Conservation (phyloP, 805 yeast species). For the Sporopachydermia lactativora region DNA sequence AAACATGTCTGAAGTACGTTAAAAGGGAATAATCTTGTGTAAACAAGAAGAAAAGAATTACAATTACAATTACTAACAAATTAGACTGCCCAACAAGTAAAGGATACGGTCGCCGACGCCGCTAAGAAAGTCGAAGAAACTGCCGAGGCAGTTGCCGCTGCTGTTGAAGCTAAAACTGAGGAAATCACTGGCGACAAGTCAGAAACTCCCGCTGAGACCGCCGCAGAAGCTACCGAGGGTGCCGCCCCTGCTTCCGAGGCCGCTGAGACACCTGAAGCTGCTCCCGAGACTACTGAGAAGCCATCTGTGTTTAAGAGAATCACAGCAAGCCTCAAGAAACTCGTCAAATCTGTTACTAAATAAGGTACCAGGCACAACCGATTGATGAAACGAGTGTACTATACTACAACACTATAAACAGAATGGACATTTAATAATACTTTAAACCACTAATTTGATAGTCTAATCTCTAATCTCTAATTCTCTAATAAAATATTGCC, state of each 20-base stretch:
- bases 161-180: slow-evolving; percentile 3
- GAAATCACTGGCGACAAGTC: too few species aligned
- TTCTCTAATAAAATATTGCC: too few species aligned
- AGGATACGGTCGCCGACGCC: slow-evolving; percentile 5
- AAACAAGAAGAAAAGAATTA: slow-evolving; percentile 1
- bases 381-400: too few species aligned
- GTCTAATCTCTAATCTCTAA: too few species aligned
- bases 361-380: too few species aligned
- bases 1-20: slow-evolving; percentile 2
- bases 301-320: slow-evolving; percentile 12
- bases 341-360: slow-evolving; percentile 17
- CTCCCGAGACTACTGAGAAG: slow-evolving; percentile 6
- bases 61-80: slow-evolving; percentile 1
- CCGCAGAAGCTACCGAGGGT: neutral
- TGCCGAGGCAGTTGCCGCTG: slow-evolving; percentile 10
- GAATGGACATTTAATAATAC: too few species aligned
- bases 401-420: too few species aligned
- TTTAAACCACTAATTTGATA: too few species aligned
- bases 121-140: slow-evolving; percentile 6
- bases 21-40: neutral
- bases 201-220: slow-evolving; percentile 5
- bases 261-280: slow-evolving; percentile 9
- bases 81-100: neutral
- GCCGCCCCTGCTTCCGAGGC: slow-evolving; percentile 6
- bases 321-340: slow-evolving; percentile 14